These are phyloP conservation scores for Phytophthora pseudosyringae DNA, from an alignment of 352 stramenopile species.

Conservation along the genomic window DNA sequence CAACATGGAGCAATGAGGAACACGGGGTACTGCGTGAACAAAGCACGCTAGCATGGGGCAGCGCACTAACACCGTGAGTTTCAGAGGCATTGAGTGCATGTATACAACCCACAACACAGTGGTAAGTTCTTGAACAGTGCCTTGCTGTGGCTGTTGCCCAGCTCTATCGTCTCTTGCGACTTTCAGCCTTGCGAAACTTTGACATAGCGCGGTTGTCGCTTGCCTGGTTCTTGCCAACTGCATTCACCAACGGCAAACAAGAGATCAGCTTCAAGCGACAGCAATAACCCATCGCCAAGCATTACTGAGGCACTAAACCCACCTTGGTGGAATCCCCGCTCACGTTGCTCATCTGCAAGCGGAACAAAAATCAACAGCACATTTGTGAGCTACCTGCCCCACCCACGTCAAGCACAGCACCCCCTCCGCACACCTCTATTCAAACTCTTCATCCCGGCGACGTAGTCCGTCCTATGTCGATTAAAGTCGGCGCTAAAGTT, in stretches of 20 bases:
- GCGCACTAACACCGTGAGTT: background rate
- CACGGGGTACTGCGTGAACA: no score
- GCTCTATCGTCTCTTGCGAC: constrained; percentile 44
- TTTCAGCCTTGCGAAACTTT: constrained; percentile 81
- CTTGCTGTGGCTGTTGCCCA: background rate
- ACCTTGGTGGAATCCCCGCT: constrained; percentile 69
- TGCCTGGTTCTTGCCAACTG: constrained; percentile 67
- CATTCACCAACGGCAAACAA: constrained; percentile 11
- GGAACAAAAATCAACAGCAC: constrained; percentile 6
- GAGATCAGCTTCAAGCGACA: constrained; percentile 6
- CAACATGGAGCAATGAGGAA: no score
- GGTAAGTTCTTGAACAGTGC: background rate
- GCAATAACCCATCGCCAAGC: background rate
- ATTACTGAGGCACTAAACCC: background rate
- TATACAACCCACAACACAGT: background rate
- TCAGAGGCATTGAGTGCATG: background rate
- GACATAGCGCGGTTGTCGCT: constrained; percentile 69
- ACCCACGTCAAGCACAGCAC: background rate
- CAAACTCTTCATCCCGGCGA: constrained; percentile 73
- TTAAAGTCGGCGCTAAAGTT: constrained; percentile 88
- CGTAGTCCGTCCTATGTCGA: constrained; percentile 68
- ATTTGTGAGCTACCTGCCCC: constrained; percentile 12
- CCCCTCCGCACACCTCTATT: constrained; percentile 48
- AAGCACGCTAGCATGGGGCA: no score
- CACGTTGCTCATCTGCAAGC: constrained; percentile 68